Evolutionary conservation across 1,139 yeast species (phyloP).

Genomic region (Suhomyces bolitotheri): DNA sequence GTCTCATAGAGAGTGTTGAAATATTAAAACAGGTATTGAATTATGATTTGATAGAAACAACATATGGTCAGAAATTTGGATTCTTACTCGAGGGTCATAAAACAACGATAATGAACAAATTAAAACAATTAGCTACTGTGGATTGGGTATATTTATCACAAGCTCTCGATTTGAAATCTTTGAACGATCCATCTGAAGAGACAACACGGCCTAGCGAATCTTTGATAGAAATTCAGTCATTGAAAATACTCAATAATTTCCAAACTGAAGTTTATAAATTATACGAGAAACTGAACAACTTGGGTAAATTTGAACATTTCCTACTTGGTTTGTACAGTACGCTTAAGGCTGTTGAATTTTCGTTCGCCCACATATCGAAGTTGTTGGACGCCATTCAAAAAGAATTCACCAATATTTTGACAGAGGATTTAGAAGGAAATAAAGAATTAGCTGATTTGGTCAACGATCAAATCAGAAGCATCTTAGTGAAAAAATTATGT

Average conservation of each 20-base stretch:
- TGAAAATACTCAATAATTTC: conserved; percentile 39
- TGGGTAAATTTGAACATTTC: conserved; percentile 26
- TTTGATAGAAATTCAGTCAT: conserved; percentile 40
- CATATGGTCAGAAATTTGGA: conserved; percentile 38
- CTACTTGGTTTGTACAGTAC: conserved; percentile 18
- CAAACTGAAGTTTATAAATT: conserved; percentile 34
- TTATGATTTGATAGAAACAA: conserved; percentile 19
- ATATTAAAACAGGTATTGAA: conserved; percentile 31
- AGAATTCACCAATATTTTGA: conserved; percentile 40
- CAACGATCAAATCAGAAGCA: conserved; percentile 37
- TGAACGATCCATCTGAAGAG: conserved; percentile 12
- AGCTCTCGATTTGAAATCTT: conserved; percentile 44
- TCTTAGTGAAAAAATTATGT: conserved; percentile 32
- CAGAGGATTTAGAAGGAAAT: conserved; percentile 44
- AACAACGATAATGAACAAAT: conserved; percentile 25
- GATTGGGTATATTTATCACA: conserved; percentile 60
- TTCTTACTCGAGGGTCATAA: conserved; percentile 46
- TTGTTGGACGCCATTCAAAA: conserved; percentile 39
- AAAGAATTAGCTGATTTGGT: conserved; percentile 38
- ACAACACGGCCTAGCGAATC: conserved; percentile 18
- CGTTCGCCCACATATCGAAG: conserved; percentile 15
- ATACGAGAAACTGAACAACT: conserved; percentile 33
- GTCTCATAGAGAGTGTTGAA: conserved; percentile 47
- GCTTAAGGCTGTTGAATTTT: conserved; percentile 33
- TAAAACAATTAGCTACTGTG: conserved; percentile 32